Percentiles rank a stretch among this genome's conserved stretches.
phyloP scores from a whole-genome alignment of 2,329 filamentous ascomycete genomes.

The Nothophaeocryptopus gaeumannii region DNA sequence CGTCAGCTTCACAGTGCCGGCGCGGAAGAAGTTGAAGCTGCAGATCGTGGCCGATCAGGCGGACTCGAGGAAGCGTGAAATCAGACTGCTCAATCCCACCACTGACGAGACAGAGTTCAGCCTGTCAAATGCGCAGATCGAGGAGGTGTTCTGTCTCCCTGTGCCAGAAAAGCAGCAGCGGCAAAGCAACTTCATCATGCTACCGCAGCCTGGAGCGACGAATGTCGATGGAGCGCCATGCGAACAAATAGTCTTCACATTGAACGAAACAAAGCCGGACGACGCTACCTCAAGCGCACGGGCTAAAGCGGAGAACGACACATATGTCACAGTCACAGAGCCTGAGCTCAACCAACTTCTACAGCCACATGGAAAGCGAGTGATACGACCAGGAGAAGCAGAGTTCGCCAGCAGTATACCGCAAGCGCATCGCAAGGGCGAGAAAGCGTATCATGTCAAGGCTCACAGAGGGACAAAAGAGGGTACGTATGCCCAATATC shows the following conservation, averaged over 20 bases:
- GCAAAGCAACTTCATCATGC: slow-evolving; percentile 61
- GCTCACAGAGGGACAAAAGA: slow-evolving; percentile 64
- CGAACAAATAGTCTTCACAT: slow-evolving; percentile 61
- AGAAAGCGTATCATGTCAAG: slow-evolving; percentile 63
- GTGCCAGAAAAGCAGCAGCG: slow-evolving; percentile 63
- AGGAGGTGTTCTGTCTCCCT: slow-evolving; percentile 60
- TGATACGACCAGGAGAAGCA: slow-evolving; percentile 53
- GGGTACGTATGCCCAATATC: slow-evolving; percentile 39
- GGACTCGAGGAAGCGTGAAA: slow-evolving; percentile 25
- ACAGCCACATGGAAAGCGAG: slow-evolving; percentile 43
- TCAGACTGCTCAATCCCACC: slow-evolving; percentile 29
- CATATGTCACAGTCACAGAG: slow-evolving; percentile 44
- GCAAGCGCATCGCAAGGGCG: slow-evolving; percentile 60
- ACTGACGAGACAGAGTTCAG: slow-evolving; percentile 38
- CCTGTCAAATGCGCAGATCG: slow-evolving; percentile 52
- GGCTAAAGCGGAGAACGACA: slow-evolving; percentile 42
- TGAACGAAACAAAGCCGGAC: slow-evolving; percentile 50
- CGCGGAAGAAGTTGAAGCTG: slow-evolving; percentile 62
- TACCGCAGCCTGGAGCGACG: slow-evolving; percentile 53
- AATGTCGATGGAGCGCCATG: slow-evolving; percentile 34
- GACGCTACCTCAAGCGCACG: slow-evolving; percentile 40
- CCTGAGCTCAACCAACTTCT: slow-evolving; percentile 51
- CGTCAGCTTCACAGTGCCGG: slow-evolving; percentile 60
- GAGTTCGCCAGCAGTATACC: slow-evolving; percentile 60
- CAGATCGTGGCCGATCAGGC: slow-evolving; percentile 47